These are phyloP conservation scores for Fusarium newnesense DNA, from an alignment of 2,329 filamentous ascomycete species.

Conservation along the genomic window DNA sequence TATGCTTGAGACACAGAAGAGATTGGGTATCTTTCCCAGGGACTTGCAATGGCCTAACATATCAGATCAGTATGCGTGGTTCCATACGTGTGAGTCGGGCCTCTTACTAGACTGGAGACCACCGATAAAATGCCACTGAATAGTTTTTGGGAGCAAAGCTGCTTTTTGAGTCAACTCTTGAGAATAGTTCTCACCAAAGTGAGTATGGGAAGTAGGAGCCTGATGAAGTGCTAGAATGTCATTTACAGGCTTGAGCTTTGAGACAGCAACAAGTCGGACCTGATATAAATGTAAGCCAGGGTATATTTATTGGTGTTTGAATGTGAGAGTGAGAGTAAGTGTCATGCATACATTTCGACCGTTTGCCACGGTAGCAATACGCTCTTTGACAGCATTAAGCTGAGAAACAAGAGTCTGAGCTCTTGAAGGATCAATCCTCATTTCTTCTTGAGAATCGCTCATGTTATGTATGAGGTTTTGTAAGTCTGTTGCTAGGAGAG, in stretches of 20 bases:
- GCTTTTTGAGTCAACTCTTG: conserved; percentile 92
- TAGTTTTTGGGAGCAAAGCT: conserved; percentile 76
- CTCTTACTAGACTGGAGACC: conserved; percentile 78
- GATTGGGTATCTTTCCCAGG: conserved; percentile 85
- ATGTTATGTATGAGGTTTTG: conserved; percentile 45
- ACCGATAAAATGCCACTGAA: conserved; percentile 97
- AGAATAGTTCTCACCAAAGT: conserved; percentile 98
- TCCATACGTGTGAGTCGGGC: background rate
- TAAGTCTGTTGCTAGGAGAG: background rate
- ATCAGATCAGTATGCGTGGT: conserved; percentile 10
- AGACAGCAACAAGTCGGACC: conserved; percentile 92
- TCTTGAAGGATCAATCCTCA: conserved; percentile 71
- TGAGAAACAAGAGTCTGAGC: conserved; percentile 71
- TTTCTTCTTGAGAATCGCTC: conserved; percentile 58
- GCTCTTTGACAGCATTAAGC: conserved; percentile 67
- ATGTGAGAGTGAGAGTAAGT: background rate
- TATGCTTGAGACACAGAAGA: conserved; percentile 92
- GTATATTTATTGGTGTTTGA: background rate
- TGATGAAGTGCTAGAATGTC: conserved; percentile 88
- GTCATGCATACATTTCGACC: conserved; percentile 62
- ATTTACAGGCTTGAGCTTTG: conserved; percentile 92
- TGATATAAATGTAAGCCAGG: conserved; percentile 49
- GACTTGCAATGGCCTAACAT: conserved; percentile 83
- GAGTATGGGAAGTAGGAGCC: conserved; percentile 66
- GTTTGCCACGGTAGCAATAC: conserved; percentile 64